Percentiles rank a stretch among this genome's conserved stretches.
Evolutionary conservation across 1,284 basidiomycete species (phyloP).

Genomic region (Termitomyces sp.): DNA sequence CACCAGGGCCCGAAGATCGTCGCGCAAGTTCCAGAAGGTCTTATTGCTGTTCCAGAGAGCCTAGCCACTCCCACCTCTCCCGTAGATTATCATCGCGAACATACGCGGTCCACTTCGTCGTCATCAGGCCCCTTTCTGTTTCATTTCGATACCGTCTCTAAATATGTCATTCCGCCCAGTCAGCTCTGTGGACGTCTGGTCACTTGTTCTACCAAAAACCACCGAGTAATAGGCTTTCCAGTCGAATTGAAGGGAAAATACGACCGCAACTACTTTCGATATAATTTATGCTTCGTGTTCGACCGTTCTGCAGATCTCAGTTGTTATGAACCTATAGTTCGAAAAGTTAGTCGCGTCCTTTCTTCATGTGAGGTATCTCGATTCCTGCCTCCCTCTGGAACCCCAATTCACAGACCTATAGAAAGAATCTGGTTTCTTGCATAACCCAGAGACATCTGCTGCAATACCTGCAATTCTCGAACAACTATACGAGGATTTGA

Average conservation of each 20-base stretch:
- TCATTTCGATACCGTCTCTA: conserved; percentile 87
- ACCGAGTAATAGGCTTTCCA: conserved; percentile 87
- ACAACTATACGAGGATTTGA: conserved; percentile 95
- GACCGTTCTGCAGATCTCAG: conserved; percentile 84
- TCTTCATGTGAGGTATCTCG: conserved; percentile 77
- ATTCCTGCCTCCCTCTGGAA: background rate
- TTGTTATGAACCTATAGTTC: conserved; percentile 93
- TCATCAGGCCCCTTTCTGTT: conserved; percentile 57
- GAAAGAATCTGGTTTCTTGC: conserved; percentile 89
- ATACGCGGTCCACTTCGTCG: conserved; percentile 36
- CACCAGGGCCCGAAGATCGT: conserved; percentile 80
- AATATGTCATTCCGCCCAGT: conserved; percentile 89
- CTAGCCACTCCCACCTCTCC: conserved; percentile 45
- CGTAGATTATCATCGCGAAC: conserved; percentile 27
- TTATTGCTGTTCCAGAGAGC: conserved; percentile 52
- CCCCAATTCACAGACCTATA: conserved; percentile 28
- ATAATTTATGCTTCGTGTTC: conserved; percentile 97
- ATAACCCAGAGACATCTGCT: conserved; percentile 63
- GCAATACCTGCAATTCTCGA: conserved; percentile 87
- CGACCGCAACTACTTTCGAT: conserved; percentile 84
- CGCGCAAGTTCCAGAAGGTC: conserved; percentile 86
- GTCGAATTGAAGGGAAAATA: conserved; percentile 73
- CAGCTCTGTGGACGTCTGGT: conserved; percentile 87
- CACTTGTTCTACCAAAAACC: conserved; percentile 65
- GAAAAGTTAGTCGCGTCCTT: conserved; percentile 90